Evolutionary conservation across 2,329 filamentous ascomycete species (phyloP), one percentile per base, ranked within the genome.

Genomic region (Drechslera avenae): DNA sequence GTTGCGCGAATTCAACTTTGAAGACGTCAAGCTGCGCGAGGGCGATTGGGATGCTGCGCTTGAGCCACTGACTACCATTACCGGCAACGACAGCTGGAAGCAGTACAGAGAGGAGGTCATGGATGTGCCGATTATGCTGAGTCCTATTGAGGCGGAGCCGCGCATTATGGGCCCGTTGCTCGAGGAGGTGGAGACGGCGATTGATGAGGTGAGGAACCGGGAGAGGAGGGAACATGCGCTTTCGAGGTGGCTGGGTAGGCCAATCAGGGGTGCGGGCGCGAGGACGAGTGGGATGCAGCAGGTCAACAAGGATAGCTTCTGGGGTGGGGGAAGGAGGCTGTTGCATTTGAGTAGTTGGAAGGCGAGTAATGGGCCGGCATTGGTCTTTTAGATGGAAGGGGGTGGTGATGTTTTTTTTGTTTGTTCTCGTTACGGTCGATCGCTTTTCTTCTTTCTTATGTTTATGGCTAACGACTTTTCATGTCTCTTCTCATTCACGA

Each of bases 1-100:
- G 0, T 83, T 95, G 37, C 81, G 83, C 57, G 88, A 93, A 66
- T 90, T 93, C 66, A 86, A 91, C 69, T 91, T 95, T 71, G 86
- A 91, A 67, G 86, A 89, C 56, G 86, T 92, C 14, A 79, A 82
- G 23, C 81, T 96, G 35, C 80, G 85, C 42, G 81, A 83, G 53
- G 90, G 88, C 21, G 87, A 80, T 50, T 96, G 90, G 90, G 88
- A 94, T 51, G 87, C 91, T 23, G 90, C 90, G 0, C 81, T 96
- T n/a, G 83, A 85, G 32, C 88, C 89, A 1, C 76, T 95, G 49
- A 84, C 82, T 19, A 59, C 65, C 65, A 78, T 66, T 40, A 69
- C 70, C 9, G 67, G 73, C 43, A 63, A 65, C 71, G 74, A 77
- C 56, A 74, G 60, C 13, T 74, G 72, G 72, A 73, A 73, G 60